These are phyloP conservation scores for Nicotiana rustica DNA, from an alignment of 305 asterid genomes.

Conservation along the genomic window DNA sequence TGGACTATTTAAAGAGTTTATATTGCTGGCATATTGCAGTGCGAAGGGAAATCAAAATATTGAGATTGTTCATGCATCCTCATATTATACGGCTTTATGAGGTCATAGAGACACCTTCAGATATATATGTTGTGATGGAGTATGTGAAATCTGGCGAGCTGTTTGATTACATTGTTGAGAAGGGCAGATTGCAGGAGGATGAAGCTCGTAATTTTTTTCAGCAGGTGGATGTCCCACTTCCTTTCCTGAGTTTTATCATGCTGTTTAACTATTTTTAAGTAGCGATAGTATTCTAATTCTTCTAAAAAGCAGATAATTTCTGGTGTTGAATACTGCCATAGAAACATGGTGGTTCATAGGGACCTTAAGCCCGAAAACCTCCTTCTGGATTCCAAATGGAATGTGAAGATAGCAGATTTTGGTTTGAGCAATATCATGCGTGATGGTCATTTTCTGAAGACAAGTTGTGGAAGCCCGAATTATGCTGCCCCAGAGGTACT, in stretches of 20 bases:
- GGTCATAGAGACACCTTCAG: slow-evolving; percentile 83
- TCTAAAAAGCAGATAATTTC: slow-evolving; percentile 75
- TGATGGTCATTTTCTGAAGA: slow-evolving; percentile 91
- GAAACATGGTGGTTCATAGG: slow-evolving; percentile 97
- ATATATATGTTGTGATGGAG: slow-evolving; percentile 79
- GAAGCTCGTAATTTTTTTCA: slow-evolving; percentile 81
- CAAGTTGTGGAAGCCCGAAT: slow-evolving; percentile 95
- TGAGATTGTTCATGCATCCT: slow-evolving; percentile 83
- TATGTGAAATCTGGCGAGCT: slow-evolving; percentile 76
- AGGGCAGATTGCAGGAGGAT: slow-evolving; percentile 75
- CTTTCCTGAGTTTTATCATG: slow-evolving; percentile 13
- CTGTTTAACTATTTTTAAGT: not conserved
- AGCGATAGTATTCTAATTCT: slow-evolving; percentile 26
- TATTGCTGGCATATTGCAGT: slow-evolving; percentile 52
- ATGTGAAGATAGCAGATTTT: slow-evolving; percentile 91
- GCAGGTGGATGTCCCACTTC: slow-evolving; percentile 55
- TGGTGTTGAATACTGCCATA: slow-evolving; percentile 96
- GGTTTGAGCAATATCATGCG: slow-evolving; percentile 93
- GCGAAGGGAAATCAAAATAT: slow-evolving; percentile 76
- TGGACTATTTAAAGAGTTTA: slow-evolving; percentile 11
- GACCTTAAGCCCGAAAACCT: slow-evolving; percentile 96
- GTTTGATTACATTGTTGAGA: slow-evolving; percentile 77
- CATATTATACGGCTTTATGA: slow-evolving; percentile 78
- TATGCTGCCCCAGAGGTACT: slow-evolving; percentile 93
- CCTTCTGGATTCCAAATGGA: slow-evolving; percentile 84